Evolutionary conservation across 495 filamentous ascomycete genomes (phyloP).

Genomic region (Darksidea phi): DNA sequence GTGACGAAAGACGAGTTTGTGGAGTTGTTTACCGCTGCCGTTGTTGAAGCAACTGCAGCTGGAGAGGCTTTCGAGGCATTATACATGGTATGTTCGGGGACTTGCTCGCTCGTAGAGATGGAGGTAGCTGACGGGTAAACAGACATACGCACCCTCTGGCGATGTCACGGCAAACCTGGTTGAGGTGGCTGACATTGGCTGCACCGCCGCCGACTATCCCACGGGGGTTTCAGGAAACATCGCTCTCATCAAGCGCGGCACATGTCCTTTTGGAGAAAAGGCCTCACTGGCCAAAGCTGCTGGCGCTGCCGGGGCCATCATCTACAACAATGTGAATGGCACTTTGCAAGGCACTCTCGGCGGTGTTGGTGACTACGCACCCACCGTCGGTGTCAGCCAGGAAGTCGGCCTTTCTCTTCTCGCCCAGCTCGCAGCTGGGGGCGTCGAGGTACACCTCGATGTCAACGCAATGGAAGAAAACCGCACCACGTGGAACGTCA

Average conservation of each 20-base stretch:
- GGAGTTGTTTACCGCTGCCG: slow-evolving; percentile 40
- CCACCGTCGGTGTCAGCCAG: slow-evolving; percentile 55
- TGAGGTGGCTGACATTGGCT: slow-evolving; percentile 57
- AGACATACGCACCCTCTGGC: slow-evolving; percentile 52
- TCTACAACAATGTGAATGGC: slow-evolving; percentile 67
- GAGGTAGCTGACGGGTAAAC: slow-evolving; percentile 30
- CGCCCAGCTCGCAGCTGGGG: slow-evolving; percentile 43
- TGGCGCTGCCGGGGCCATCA: slow-evolving; percentile 57
- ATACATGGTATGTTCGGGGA: slow-evolving; percentile 36
- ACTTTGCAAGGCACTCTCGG: slow-evolving; percentile 58
- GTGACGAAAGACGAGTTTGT: slow-evolving; percentile 60
- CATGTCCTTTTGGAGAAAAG: slow-evolving; percentile 62
- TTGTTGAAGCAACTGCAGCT: slow-evolving; percentile 33
- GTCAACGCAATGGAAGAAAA: slow-evolving; percentile 45
- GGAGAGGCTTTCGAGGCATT: slow-evolving; percentile 1
- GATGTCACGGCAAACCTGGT: slow-evolving; percentile 49
- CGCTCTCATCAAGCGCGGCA: slow-evolving; percentile 62
- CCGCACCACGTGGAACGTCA: slow-evolving; percentile 55
- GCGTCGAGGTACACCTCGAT: slow-evolving; percentile 32
- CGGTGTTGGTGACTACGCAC: slow-evolving; percentile 49
- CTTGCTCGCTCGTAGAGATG: slow-evolving; percentile 26
- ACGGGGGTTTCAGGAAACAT: slow-evolving; percentile 55
- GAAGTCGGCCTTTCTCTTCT: slow-evolving; percentile 54
- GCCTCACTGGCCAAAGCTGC: slow-evolving; percentile 58
- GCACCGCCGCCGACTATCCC: slow-evolving; percentile 56